A percentile compares a stretch with the other conserved stretches of the same genome.
These are phyloP conservation scores for Calocybe indica DNA, from an alignment of 768 basidiomycete genomes.

Conservation along the genomic window DNA sequence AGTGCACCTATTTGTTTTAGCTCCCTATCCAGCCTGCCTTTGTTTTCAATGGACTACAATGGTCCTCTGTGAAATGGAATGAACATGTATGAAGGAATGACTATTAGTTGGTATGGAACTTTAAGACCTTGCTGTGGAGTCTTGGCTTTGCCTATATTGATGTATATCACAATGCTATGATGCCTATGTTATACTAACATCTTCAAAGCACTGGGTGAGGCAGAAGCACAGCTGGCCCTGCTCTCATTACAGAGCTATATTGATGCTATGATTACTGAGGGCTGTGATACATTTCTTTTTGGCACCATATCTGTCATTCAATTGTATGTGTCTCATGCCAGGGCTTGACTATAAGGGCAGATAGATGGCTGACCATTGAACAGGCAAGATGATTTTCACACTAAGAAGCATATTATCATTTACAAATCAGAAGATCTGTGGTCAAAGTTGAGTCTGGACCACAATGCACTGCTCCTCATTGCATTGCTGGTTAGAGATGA, in stretches of 20 bases:
- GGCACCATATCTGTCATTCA: neutral
- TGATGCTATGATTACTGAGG: neutral
- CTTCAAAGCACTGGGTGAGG: neutral
- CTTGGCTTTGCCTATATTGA: neutral
- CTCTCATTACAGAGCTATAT: neutral
- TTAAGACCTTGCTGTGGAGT: neutral
- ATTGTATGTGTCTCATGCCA: neutral
- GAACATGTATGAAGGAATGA: neutral
- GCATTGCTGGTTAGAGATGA: conserved; percentile 29
- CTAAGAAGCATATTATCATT: conserved; percentile 34
- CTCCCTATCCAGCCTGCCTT: neutral
- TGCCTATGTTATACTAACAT: neutral
- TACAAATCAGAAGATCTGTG: conserved; percentile 12
- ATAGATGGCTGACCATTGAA: conserved; percentile 30
- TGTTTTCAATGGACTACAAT: neutral
- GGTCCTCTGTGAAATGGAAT: neutral
- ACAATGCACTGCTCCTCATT: conserved; percentile 24
- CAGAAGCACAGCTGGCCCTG: neutral
- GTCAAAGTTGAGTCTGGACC: conserved; percentile 16
- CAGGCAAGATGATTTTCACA: conserved; percentile 37
- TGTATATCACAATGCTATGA: neutral
- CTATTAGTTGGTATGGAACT: neutral
- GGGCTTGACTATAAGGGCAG: conserved; percentile 13
- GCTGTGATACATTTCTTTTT: neutral
- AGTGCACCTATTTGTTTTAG: too few species aligned